Conservation (phyloP, 2,329 filamentous ascomycete genomes). For the Herpotrichia juniperi region DNA sequence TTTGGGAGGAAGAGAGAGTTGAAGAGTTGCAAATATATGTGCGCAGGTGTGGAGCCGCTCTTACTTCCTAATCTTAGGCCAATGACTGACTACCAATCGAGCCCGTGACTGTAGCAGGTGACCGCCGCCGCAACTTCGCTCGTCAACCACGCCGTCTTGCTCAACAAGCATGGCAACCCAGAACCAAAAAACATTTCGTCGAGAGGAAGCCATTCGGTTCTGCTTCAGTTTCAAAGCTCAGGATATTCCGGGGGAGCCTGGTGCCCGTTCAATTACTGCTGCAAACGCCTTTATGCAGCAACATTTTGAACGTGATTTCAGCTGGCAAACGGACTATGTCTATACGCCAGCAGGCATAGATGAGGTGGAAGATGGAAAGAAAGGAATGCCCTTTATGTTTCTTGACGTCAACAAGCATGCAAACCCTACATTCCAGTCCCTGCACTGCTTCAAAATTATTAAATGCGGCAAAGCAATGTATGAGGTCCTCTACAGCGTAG, state of each 20-base stretch:
- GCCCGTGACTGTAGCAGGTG: too few species aligned
- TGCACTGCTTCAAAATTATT: slow-evolving; percentile 11
- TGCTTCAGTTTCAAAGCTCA: slow-evolving; percentile 16
- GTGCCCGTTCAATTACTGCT: slow-evolving; percentile 16
- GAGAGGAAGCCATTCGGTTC: slow-evolving; percentile 11
- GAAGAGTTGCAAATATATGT: background rate
- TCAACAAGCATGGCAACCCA: slow-evolving; percentile 11
- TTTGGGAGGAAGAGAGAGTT: background rate
- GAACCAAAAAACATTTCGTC: slow-evolving; percentile 9
- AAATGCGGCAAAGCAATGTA: slow-evolving; percentile 13
- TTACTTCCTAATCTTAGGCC: too few species aligned
- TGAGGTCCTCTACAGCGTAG: slow-evolving; percentile 4
- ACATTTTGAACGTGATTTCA: slow-evolving; percentile 12
- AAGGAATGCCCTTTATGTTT: slow-evolving; percentile 12
- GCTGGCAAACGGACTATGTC: slow-evolving; percentile 15
- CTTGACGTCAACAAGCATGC: slow-evolving; percentile 15
- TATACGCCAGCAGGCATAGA: slow-evolving; percentile 18
- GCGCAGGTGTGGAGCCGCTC: background rate
- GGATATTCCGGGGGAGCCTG: slow-evolving; percentile 14
- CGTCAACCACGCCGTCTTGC: slow-evolving; percentile 1
- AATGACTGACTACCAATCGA: too few species aligned
- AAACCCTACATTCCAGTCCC: slow-evolving; percentile 9
- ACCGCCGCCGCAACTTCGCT: too few species aligned
- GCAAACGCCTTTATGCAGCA: slow-evolving; percentile 15
- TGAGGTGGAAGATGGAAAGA: slow-evolving; percentile 8